A percentile compares a stretch with the other conserved stretches of the same genome.
These are phyloP conservation scores for Scenedesmus sp. DNA, from an alignment of 163 green algal genomes.

Conservation along the genomic window DNA sequence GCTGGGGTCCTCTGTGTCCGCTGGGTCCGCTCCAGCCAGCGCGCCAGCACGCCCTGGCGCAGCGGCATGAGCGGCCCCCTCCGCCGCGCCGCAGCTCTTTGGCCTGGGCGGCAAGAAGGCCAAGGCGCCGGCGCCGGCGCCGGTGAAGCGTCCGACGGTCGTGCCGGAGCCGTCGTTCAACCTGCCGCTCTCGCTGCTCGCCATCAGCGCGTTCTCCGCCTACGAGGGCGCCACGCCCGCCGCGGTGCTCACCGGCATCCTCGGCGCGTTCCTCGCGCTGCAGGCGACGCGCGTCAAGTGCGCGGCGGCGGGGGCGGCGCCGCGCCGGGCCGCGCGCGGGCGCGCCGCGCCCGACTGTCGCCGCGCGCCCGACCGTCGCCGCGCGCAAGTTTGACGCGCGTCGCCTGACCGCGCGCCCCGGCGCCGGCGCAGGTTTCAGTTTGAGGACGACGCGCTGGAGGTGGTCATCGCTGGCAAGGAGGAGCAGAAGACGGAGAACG, in stretches of 20 bases:
- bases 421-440: conserved; percentile 68
- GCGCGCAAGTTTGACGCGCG: not conserved
- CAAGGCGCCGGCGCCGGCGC: not conserved
- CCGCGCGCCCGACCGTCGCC: not conserved
- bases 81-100: not conserved
- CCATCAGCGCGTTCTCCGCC: conserved; percentile 45
- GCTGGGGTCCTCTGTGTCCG: too few relatives aligned
- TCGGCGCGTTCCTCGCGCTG: conserved; percentile 82
- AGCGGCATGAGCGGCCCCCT: not conserved
- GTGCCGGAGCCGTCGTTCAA: conserved; percentile 57
- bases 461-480: conserved; percentile 66
- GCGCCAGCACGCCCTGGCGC: not conserved
- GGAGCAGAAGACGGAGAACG: conserved; percentile 82
- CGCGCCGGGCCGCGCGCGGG: not conserved
- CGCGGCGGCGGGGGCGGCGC: conserved; percentile 8
- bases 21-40: too few relatives aligned
- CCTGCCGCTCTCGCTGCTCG: conserved; percentile 50
- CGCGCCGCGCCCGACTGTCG: not conserved
- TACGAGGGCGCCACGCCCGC: conserved; percentile 45
- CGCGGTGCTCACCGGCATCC: conserved; percentile 58
- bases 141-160: conserved; percentile 51
- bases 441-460: conserved; percentile 80
- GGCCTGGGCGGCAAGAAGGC: conserved; percentile 10
- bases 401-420: not conserved
- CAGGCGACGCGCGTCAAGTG: conserved; percentile 84